These are phyloP conservation scores for Monosporozyma yasuniensis DNA, from an alignment of 805 yeast genomes.

Conservation along the genomic window DNA sequence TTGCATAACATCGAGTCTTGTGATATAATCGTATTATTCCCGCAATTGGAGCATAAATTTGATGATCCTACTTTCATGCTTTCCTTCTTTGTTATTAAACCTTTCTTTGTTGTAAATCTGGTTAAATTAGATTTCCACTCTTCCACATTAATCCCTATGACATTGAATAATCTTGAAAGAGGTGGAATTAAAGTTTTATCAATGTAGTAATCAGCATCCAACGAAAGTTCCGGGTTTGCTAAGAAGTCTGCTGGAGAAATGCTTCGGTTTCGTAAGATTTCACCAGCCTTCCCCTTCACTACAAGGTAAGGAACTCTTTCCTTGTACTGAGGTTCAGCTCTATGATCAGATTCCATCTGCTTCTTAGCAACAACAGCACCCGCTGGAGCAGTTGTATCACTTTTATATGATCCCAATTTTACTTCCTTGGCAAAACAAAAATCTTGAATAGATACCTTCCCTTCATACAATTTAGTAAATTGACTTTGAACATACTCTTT, in stretches of 20 bases:
- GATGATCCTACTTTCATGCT: conserved; percentile 4
- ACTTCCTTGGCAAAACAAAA: conserved; percentile 91
- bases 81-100: conserved; percentile 3
- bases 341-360: conserved; percentile 51
- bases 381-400: conserved; percentile 68
- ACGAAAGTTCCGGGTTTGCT: conserved; percentile 31
- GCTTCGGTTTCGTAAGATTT: conserved; percentile 65
- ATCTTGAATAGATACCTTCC: conserved; percentile 62
- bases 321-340: conserved; percentile 76
- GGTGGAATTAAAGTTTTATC: conserved; percentile 83
- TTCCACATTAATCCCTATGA: conserved; percentile 72
- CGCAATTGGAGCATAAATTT: conserved; percentile 16
- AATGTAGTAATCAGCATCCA: conserved; percentile 84
- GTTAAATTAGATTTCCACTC: conserved; percentile 75
- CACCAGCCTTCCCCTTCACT: conserved; percentile 45
- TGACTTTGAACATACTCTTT: conserved; percentile 57
- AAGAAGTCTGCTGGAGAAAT: conserved; percentile 69
- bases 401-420: conserved; percentile 71
- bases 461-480: conserved; percentile 56
- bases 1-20: conserved; percentile 26
- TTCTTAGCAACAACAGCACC: conserved; percentile 79
- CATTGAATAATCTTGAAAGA: conserved; percentile 68
- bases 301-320: conserved; percentile 88
- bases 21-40: background rate
- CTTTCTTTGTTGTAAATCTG: conserved; percentile 13